These are phyloP conservation scores for Pythium chondricola DNA, from an alignment of 352 stramenopile genomes.

Conservation along the genomic window DNA sequence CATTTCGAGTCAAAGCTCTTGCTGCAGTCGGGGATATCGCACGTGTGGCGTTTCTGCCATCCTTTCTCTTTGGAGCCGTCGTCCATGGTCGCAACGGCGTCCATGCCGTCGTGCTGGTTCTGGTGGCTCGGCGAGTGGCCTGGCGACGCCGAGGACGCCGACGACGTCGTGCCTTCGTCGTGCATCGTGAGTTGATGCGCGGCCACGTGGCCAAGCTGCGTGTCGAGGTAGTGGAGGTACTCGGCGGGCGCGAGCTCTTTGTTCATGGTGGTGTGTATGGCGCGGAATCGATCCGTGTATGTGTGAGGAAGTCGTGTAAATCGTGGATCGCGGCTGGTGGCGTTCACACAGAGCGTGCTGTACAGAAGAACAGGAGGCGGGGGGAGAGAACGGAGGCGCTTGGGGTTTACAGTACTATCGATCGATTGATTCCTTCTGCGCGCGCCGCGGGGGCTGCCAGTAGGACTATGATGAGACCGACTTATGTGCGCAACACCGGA, in stretches of 20 bases:
- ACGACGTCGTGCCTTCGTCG: constrained; percentile 19
- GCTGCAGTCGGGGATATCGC: constrained; percentile 52
- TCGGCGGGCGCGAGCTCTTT: constrained; percentile 12
- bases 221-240: constrained; percentile 20
- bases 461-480: not conserved
- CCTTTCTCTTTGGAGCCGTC: constrained; percentile 33
- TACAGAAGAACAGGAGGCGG: not conserved
- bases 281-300: not conserved
- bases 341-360: not conserved
- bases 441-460: too few relatives aligned
- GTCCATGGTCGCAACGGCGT: not conserved
- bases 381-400: not conserved
- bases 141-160: constrained; percentile 16
- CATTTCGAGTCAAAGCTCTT: constrained; percentile 86
- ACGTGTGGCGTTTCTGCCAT: constrained; percentile 74
- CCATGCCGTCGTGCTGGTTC: not conserved
- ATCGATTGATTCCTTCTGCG: too few relatives aligned
- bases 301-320: not conserved
- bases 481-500: constrained; percentile 17
- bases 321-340: not conserved
- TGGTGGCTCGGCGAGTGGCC: constrained; percentile 10
- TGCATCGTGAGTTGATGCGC: constrained; percentile 14
- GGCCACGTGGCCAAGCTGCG: constrained; percentile 1
- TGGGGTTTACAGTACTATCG: not conserved
- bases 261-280: constrained; percentile 10